Evolutionary conservation across 257 asterid species (phyloP).

Genomic region (Capsicum baccatum): DNA sequence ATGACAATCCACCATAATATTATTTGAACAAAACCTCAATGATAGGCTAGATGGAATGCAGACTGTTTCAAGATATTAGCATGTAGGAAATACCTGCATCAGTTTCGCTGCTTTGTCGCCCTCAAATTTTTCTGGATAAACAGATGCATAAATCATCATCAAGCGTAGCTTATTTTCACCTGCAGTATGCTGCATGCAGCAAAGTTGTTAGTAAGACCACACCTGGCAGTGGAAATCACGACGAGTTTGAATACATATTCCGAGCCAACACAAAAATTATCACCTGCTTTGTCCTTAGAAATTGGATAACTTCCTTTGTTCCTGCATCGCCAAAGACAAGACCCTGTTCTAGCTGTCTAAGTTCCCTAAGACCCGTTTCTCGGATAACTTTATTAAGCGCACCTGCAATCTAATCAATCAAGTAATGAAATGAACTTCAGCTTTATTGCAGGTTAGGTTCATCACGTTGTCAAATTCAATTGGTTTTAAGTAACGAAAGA

Average conservation of each 20-base stretch:
- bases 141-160: slow-evolving; percentile 85
- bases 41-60: not conserved
- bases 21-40: not conserved
- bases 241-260: slow-evolving; percentile 14
- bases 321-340: slow-evolving; percentile 99
- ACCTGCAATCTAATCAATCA: slow-evolving; percentile 83
- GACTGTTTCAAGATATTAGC: slow-evolving; percentile 8
- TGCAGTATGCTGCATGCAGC: slow-evolving; percentile 54
- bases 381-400: slow-evolving; percentile 69
- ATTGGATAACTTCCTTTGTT: slow-evolving; percentile 86
- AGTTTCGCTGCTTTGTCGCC: slow-evolving; percentile 88
- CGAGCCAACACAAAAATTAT: slow-evolving; percentile 27
- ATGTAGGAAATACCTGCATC: slow-evolving; percentile 79
- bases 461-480: not conserved
- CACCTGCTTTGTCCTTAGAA: slow-evolving; percentile 73
- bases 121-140: slow-evolving; percentile 92
- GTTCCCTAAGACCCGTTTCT: slow-evolving; percentile 77
- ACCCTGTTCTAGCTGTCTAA: slow-evolving; percentile 98
- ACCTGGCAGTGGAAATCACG: not conserved
- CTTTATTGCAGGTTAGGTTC: slow-evolving; percentile 8
- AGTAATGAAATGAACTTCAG: slow-evolving; percentile 19
- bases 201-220: slow-evolving; percentile 29
- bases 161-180: slow-evolving; percentile 79
- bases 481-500: not conserved
- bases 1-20: not conserved